Evolutionary conservation across 106 monocot genomes (phyloP).

Genomic region (Platanthera guangdongensis): DNA sequence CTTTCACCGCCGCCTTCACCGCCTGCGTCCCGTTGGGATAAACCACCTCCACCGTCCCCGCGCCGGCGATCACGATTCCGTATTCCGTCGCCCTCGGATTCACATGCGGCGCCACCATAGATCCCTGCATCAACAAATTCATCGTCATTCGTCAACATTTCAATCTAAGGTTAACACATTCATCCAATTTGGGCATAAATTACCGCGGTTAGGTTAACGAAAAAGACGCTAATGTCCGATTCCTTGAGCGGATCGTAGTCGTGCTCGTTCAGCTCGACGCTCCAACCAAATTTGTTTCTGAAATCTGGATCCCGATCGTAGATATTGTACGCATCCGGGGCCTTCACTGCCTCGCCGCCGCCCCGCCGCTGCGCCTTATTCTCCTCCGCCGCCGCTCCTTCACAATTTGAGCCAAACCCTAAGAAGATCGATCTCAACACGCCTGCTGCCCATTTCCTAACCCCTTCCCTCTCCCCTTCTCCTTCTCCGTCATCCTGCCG

Average conservation of each 20-base stretch:
- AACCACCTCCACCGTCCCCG: slow-evolving; percentile 58
- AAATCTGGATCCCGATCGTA: slow-evolving; percentile 52
- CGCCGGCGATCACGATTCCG: slow-evolving; percentile 53
- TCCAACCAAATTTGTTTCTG: slow-evolving; percentile 64
- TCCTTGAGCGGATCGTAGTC: slow-evolving; percentile 51
- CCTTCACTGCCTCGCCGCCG: slow-evolving; percentile 5
- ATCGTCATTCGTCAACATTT: neutral
- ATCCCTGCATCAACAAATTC: slow-evolving; percentile 30
- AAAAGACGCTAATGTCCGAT: slow-evolving; percentile 54
- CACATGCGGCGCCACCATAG: slow-evolving; percentile 88
- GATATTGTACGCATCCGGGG: slow-evolving; percentile 64
- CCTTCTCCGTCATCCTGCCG: neutral
- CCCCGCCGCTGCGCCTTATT: neutral
- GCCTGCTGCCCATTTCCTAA: slow-evolving; percentile 41
- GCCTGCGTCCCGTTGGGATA: slow-evolving; percentile 76
- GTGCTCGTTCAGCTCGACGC: slow-evolving; percentile 42
- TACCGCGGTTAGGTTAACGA: slow-evolving; percentile 71
- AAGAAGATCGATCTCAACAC: slow-evolving; percentile 31
- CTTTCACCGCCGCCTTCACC: slow-evolving; percentile 58
- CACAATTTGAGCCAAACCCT: slow-evolving; percentile 2
- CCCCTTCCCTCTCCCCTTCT: neutral
- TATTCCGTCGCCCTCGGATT: slow-evolving; percentile 81
- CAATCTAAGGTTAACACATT: neutral
- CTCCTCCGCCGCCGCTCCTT: neutral
- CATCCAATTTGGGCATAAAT: neutral